Conservation (phyloP, 2,329 filamentous ascomycete genomes). For the Albifimbria verrucaria region DNA sequence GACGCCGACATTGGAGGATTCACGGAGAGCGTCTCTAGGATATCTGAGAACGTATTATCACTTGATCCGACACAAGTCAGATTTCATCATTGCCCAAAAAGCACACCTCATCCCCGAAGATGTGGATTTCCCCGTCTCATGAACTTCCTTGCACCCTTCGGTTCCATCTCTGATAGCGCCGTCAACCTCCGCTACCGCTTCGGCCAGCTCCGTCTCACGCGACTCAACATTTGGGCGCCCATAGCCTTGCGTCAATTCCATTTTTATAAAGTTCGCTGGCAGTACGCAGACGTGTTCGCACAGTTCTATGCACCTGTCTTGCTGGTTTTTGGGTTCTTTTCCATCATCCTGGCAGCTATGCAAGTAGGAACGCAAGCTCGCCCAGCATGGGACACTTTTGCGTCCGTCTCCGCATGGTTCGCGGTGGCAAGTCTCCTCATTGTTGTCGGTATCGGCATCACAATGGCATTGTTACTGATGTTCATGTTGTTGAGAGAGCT, state of each 20-base stretch:
- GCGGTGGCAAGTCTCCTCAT: background rate
- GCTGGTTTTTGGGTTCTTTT: slow-evolving; percentile 1
- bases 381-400: slow-evolving; percentile 1
- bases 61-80: background rate
- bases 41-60: slow-evolving; percentile 1
- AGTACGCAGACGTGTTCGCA: slow-evolving; percentile 3
- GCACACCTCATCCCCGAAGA: background rate
- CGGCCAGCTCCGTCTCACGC: slow-evolving; percentile 3
- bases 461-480: background rate
- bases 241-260: background rate
- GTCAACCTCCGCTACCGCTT: background rate
- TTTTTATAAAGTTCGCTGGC: slow-evolving; percentile 1
- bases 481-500: background rate
- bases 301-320: slow-evolving; percentile 3
- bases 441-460: background rate
- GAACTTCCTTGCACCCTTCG: background rate
- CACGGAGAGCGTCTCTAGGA: background rate
- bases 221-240: background rate
- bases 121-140: background rate
- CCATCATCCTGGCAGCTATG: slow-evolving; percentile 1
- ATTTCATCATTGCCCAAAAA: background rate
- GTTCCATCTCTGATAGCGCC: background rate
- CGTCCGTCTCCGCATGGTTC: slow-evolving; percentile 2
- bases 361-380: slow-evolving; percentile 1
- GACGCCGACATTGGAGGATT: background rate